Conservation (phyloP, 164 flowering plant species). For the Macadamia integrifolia region DNA sequence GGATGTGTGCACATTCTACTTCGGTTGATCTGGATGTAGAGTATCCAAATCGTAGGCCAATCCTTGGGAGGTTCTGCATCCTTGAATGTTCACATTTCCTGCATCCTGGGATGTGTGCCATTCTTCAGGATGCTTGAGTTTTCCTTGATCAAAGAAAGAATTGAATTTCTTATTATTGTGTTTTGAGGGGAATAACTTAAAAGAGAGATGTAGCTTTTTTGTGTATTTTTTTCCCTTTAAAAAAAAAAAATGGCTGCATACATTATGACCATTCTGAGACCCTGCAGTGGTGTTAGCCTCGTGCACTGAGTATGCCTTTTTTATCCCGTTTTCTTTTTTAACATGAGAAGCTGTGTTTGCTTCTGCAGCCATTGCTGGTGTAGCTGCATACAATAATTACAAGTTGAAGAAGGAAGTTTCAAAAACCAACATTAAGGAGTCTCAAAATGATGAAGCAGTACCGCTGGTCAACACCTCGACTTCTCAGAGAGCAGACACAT, state of each 20-base stretch:
- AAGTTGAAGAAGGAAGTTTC: constrained; percentile 82
- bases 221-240: too few relatives aligned
- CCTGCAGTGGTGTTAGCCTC: too few relatives aligned
- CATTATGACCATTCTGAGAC: too few relatives aligned
- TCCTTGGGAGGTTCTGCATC: neutral
- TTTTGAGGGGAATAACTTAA: too few relatives aligned
- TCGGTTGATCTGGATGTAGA: neutral
- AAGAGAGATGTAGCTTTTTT: too few relatives aligned
- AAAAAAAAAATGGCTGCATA: too few relatives aligned
- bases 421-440: constrained; percentile 26
- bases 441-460: constrained; percentile 25
- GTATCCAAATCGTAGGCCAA: neutral
- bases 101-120: too few relatives aligned
- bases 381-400: constrained; percentile 87
- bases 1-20: neutral
- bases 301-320: neutral
- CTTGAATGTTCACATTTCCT: too few relatives aligned
- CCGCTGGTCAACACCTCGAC: constrained; percentile 28
- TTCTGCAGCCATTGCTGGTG: constrained; percentile 83
- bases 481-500: constrained; percentile 13
- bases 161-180: too few relatives aligned
- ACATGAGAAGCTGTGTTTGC: neutral
- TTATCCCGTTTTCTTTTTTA: neutral
- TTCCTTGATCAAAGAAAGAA: too few relatives aligned
- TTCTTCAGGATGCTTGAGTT: too few relatives aligned